Evolutionary conservation across 345 rosid species (phyloP), one percentile per base, ranked within the genome.

Genomic region (Limnanthes douglasii): DNA sequence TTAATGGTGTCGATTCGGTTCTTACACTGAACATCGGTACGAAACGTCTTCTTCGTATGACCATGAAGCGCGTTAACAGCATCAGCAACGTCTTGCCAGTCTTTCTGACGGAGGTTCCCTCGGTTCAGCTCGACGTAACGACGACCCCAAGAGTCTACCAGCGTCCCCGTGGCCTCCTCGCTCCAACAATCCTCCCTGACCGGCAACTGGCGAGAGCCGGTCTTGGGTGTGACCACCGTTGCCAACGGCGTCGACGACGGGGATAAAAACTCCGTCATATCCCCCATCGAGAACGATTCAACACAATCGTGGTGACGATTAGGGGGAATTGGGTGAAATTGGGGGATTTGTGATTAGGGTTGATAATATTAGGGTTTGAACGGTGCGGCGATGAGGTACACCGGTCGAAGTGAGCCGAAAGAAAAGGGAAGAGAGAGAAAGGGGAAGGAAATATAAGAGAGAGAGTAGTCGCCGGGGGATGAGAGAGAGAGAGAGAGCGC

Each of bases 131-230:
- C 88, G 30, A 92, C 15, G 56, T 72, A 92, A 15, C 96, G 88
- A 21, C 68, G 45, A 9, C 99, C 99, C 99, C 99, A 92, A 11
- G 88, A 73, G 37, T 81, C 86, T 43, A 92, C 73, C 18, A 92
- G 94, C 27, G 99, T 92, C 23, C 76, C 69, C 9, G 94, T 92
- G 16, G 99, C 99, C 39, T 81, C 99, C 56, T 85, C 96, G 58
- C 88, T 80, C 99, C 99, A 92, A 69, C 93, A 92, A 41, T 92
- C 99, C 20, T 92, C 99, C 2, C 99, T 78, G 32, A 75, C 69
- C 8, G 50, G 62, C 31, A 21, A 80, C 84, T 79, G 5, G 73
- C 4, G 81, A 31, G 35, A 70, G 44, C 23, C 88, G 78, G 4
- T 33, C 51, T 47, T 46, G 59, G 3, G 70, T 47, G 41, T 53